Evolutionary conservation across 2,329 filamentous ascomycete genomes (phyloP).

Genomic region (Colletotrichum horii): DNA sequence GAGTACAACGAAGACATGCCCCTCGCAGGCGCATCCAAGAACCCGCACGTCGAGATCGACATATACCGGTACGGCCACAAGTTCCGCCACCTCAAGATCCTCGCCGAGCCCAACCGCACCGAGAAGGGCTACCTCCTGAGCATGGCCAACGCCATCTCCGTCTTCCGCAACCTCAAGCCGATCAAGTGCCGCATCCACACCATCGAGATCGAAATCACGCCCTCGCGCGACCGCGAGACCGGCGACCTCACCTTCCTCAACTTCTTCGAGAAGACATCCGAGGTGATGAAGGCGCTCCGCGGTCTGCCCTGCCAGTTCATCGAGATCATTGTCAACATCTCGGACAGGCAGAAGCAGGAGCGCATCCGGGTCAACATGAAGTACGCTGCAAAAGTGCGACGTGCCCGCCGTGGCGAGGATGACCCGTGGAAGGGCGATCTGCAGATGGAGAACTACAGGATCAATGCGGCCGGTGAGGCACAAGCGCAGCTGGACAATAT

Average conservation of each 20-base stretch:
- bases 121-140: constrained; percentile 23
- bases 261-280: constrained; percentile 36
- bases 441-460: constrained; percentile 20
- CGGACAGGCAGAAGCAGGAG: background rate
- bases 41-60: constrained; percentile 33
- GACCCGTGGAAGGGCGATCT: constrained; percentile 26
- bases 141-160: constrained; percentile 40
- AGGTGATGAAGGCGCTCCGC: constrained; percentile 34
- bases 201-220: constrained; percentile 46
- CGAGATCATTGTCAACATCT: constrained; percentile 36
- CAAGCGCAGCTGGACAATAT: constrained; percentile 10
- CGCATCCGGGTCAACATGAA: constrained; percentile 12
- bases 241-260: constrained; percentile 37
- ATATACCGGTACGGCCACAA: constrained; percentile 41
- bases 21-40: constrained; percentile 8
- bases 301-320: constrained; percentile 40
- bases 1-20: background rate
- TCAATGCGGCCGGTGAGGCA: constrained; percentile 9
- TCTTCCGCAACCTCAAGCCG: constrained; percentile 32
- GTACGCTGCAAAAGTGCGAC: background rate
- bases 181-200: constrained; percentile 38
- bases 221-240: constrained; percentile 19
- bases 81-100: constrained; percentile 46
- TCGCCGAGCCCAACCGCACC: constrained; percentile 47
- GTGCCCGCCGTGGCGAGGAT: background rate